These are phyloP conservation scores for Colletotrichum tofieldiae DNA, from an alignment of 2,329 filamentous ascomycete species.

Conservation along the genomic window DNA sequence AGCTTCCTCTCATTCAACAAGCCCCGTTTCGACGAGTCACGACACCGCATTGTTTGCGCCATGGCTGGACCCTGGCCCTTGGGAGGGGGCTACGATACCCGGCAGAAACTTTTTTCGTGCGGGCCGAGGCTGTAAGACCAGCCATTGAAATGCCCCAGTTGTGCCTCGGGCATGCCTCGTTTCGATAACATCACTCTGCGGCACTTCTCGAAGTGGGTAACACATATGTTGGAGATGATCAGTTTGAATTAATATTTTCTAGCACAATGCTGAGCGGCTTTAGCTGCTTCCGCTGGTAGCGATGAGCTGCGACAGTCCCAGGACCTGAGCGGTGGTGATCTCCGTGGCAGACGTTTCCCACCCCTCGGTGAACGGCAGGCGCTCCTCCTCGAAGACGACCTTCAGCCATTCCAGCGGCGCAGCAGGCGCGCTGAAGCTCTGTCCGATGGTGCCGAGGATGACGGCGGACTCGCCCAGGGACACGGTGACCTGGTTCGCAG, in stretches of 20 bases:
- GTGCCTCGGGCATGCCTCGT: background rate
- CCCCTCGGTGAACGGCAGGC: conserved; percentile 36
- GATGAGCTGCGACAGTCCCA: conserved; percentile 33
- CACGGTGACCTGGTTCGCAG: conserved; percentile 45
- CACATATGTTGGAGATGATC: background rate
- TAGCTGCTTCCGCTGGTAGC: conserved; percentile 26
- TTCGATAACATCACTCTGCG: background rate
- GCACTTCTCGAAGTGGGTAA: background rate
- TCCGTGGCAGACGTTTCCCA: conserved; percentile 19
- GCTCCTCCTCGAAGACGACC: conserved; percentile 38
- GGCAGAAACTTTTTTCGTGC: background rate
- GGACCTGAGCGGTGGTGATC: conserved; percentile 31
- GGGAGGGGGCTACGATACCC: background rate
- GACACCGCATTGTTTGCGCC: background rate
- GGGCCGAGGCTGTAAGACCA: background rate
- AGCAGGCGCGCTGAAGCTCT: conserved; percentile 34
- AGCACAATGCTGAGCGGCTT: background rate
- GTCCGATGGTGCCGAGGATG: conserved; percentile 44
- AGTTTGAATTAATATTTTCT: background rate
- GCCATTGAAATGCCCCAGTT: background rate
- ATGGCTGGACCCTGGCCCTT: background rate
- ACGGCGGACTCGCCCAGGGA: conserved; percentile 44
- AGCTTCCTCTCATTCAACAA: background rate
- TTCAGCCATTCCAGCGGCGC: conserved; percentile 36
- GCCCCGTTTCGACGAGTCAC: conserved; percentile 2